Evolutionary conservation across 257 asterid species (phyloP).

Genomic region (Pogostemon cablin): DNA sequence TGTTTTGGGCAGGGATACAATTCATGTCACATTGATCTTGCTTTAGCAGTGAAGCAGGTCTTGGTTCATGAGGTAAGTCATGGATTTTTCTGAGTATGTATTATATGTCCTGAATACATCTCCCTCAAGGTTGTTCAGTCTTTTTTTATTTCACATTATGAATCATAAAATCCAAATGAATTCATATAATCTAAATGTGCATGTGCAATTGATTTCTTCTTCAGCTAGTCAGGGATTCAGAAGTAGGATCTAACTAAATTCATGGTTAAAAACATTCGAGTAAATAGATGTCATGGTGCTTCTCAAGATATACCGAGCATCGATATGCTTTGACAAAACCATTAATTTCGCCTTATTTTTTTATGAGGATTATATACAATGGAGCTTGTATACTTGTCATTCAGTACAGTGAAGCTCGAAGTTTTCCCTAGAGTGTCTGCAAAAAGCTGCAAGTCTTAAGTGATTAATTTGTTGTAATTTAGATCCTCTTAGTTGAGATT

Average conservation of each 20-base stretch:
- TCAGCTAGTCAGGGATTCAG: neutral
- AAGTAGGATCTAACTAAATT: neutral
- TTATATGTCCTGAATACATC: conserved; percentile 11
- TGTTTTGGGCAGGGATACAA: conserved; percentile 60
- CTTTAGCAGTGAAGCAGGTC: conserved; percentile 75
- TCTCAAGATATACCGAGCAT: neutral
- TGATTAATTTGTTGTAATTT: neutral
- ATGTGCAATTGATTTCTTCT: conserved; percentile 14
- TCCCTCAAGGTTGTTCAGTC: conserved; percentile 4
- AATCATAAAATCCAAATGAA: neutral
- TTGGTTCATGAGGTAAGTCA: conserved; percentile 85
- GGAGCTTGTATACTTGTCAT: neutral
- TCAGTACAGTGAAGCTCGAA: neutral
- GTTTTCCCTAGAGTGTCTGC: conserved; percentile 2
- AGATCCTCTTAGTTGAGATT: conserved; percentile 8
- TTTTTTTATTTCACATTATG: neutral
- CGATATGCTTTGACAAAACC: conserved; percentile 6
- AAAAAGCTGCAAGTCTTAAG: conserved; percentile 7
- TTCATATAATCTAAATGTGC: conserved; percentile 11
- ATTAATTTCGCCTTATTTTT: neutral
- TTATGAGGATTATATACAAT: conserved; percentile 1
- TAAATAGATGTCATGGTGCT: conserved; percentile 1
- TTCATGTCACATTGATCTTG: conserved; percentile 66
- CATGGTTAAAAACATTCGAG: neutral
- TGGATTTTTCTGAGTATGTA: conserved; percentile 23